Base-by-base conservation (phyloP, 2,329 filamentous ascomycete genomes). In the Pseudogymnoascus pannorum region DNA sequence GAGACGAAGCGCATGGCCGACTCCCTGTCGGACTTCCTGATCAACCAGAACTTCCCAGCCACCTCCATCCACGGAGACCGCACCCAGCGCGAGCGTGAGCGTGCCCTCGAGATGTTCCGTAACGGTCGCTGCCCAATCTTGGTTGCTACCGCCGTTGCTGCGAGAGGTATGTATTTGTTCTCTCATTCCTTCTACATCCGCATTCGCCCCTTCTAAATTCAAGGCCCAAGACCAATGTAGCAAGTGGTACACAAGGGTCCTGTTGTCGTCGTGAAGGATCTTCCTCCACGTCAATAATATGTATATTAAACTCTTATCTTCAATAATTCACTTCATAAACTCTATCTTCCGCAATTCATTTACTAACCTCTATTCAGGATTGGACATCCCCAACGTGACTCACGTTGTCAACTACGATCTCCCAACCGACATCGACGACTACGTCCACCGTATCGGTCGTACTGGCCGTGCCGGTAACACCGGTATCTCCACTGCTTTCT, bases 1-100 rank as follows among this genome's bases (percentile, higher is more conserved):
- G 94, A 97, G 83, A 97, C 94, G 64, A 99, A 99, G 87, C 93
- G 94, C 70, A 97, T 97, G 92, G 94, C 94, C 64, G 94, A 99
- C 76, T 93, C 92, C 14, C 82, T 99, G 60, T 97, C 92, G 65
- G 94, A 99, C 75, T 99, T 97, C 83, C 81, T 99, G 64, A 95
- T 97, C 81, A 97, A 97, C 81, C 93, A 97, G 78, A 92, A 87
- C 76, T 97, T 99, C 85, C 93, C 93, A 7, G 94, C 94, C 60
- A 99, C 94, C 16, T 97, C 94, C 59, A 99, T 99, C 72, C 94
- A 99, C 79, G 94, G 94, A 76, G 94, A 99, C 77, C 92, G 94
- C 70, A 97, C 93, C 63, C 94, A 99, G 82, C 92, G 93, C 69
- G 94, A 99, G 82, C 94, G 94, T 87, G 94, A 97, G 81, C 90